phyloP scores from a whole-genome alignment of 768 basidiomycete species.

The Panaeolus papilionaceus region DNA sequence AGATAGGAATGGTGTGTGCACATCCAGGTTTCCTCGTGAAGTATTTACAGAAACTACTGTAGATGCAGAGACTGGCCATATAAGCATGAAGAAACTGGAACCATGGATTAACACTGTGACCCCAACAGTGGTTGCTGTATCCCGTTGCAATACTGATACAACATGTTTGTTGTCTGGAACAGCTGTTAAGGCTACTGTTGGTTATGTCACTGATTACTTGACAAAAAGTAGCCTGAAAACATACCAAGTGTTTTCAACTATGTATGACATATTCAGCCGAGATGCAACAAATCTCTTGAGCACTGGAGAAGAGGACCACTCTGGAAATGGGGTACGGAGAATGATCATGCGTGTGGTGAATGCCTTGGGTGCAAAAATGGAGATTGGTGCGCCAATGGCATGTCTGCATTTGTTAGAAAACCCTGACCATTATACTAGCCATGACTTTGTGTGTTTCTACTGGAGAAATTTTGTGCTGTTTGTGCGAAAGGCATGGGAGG shows the following conservation, averaged over 20 bases:
- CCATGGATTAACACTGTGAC: slow-evolving; percentile 42
- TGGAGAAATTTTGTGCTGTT: slow-evolving; percentile 44
- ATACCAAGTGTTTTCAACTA: slow-evolving; percentile 41
- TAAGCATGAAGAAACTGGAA: slow-evolving; percentile 40
- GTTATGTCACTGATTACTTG: slow-evolving; percentile 51
- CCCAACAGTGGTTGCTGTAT: neutral
- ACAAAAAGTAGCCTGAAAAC: slow-evolving; percentile 47
- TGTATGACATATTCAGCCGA: too few species aligned
- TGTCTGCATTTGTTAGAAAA: slow-evolving; percentile 38
- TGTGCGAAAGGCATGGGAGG: too few species aligned
- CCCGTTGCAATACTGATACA: slow-evolving; percentile 44
- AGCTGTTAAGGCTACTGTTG: slow-evolving; percentile 41
- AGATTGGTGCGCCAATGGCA: slow-evolving; percentile 45
- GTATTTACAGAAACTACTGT: slow-evolving; percentile 25
- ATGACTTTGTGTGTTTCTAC: slow-evolving; percentile 38
- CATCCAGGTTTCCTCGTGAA: slow-evolving; percentile 40
- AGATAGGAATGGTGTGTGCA: slow-evolving; percentile 35
- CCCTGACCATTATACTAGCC: slow-evolving; percentile 47
- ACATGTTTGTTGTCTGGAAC: slow-evolving; percentile 47
- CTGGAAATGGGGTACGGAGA: too few species aligned
- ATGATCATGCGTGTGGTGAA: too few species aligned
- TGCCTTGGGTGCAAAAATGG: slow-evolving; percentile 37
- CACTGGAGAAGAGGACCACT: too few species aligned
- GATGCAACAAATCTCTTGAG: too few species aligned
- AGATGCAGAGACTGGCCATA: slow-evolving; percentile 30